Evolutionary conservation across 495 filamentous ascomycete genomes (phyloP), one percentile per base, ranked within the genome.

Genomic region (Achaetomiella virescens): DNA sequence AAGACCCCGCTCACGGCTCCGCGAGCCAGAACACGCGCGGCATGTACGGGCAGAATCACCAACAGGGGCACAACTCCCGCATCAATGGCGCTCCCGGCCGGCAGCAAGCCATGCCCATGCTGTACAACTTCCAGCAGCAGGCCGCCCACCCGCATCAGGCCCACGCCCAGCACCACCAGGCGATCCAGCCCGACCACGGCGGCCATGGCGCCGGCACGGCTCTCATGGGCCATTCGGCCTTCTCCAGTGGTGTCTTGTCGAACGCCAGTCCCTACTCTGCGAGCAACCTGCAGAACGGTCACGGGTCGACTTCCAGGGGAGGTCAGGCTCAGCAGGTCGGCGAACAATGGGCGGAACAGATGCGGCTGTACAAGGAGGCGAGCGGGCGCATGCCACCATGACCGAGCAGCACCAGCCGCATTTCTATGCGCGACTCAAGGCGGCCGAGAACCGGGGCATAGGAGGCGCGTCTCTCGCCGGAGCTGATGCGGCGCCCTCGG

Each of bases 301-400:
- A 86, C 70, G 52, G 79, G 73, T 31, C 66, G 31, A 68, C 66
- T 29, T 54, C 72, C 1, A 68, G 77, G 10, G 72, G 70, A 12
- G 74, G 73, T 3, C 73, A 73, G 35, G 60, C 66, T 5, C 75
- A 76, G 48, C 67, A 69, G 43, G 74, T 84, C 35, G 89, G 78
- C 58, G 90, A 95, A 61, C 86, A 95, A 66, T 97, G 91, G 91
- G 83, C 84, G 53, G 84, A 90, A 63, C 93, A 99, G 67, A 71
- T 96, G 45, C 85, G 86, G 54, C 73, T 93, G 48, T 83, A 82
- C 52, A 84, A 85, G 31, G 84, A 90, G 54, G 82, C 88, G 5
- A 84, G 80, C 64, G 80, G 74, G 73, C 69, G 70, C 89, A 70
- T 81, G 85, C 71, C 76, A 85, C 71, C 73, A 95, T 84, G 73